Conservation (phyloP, 75 land plant species). For the Picea glauca region DNA sequence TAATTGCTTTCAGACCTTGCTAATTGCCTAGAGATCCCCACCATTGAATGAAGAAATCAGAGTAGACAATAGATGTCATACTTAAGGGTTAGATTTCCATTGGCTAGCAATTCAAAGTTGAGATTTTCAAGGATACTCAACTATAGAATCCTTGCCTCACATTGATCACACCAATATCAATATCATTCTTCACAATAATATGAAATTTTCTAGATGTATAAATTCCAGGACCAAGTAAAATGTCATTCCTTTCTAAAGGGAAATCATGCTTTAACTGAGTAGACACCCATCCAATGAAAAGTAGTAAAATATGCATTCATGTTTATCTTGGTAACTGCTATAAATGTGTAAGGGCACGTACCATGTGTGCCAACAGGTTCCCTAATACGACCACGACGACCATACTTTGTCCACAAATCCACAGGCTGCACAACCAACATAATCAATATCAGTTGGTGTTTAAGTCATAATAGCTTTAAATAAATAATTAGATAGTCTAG, state of each 20-base stretch:
- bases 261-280: neutral
- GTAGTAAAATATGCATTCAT: neutral
- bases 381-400: slow-evolving; percentile 91
- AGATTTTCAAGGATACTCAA: neutral
- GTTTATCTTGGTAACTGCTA: slow-evolving; percentile 8
- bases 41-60: too few species aligned
- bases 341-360: slow-evolving; percentile 21
- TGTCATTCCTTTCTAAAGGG: neutral
- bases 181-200: too few species aligned
- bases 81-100: too few species aligned
- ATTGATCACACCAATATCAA: too few species aligned
- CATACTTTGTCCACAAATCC: slow-evolving; percentile 89
- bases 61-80: too few species aligned
- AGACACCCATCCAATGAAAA: neutral
- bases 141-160: too few species aligned
- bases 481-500: neutral
- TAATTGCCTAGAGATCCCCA: neutral
- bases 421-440: slow-evolving; percentile 62
- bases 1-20: neutral
- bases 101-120: neutral
- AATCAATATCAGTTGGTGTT: slow-evolving; percentile 1
- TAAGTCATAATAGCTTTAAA: neutral
- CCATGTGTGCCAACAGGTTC: slow-evolving; percentile 98
- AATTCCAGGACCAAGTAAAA: neutral
- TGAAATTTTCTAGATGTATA: too few species aligned